These are phyloP conservation scores for Fusarium ambrosium DNA, from an alignment of 2,329 filamentous ascomycete genomes.

Conservation along the genomic window DNA sequence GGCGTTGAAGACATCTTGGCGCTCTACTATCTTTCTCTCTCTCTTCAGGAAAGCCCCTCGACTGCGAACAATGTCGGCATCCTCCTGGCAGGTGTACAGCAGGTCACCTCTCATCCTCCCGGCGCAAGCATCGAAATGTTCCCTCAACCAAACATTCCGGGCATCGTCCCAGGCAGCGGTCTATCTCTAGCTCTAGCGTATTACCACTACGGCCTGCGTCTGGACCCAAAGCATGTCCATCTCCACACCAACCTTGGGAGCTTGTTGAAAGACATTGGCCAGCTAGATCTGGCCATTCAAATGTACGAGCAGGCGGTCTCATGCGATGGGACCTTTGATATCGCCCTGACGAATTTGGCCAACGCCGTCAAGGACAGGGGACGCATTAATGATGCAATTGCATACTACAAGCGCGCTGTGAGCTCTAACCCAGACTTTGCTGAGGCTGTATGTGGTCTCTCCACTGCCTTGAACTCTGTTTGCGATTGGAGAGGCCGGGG, in stretches of 20 bases:
- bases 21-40: constrained; percentile 94
- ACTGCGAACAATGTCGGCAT: constrained; percentile 99
- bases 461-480: constrained; percentile 95
- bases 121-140: constrained; percentile 21
- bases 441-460: constrained; percentile 95
- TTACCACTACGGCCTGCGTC: constrained; percentile 91
- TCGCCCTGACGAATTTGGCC: constrained; percentile 94
- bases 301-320: constrained; percentile 97
- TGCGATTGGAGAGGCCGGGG: constrained; percentile 94
- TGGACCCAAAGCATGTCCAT: constrained; percentile 93
- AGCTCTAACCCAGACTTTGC: constrained; percentile 94
- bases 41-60: constrained; percentile 94
- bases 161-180: constrained; percentile 87
- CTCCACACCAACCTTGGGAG: constrained; percentile 97
- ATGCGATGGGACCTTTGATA: constrained; percentile 96
- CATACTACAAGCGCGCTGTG: constrained; percentile 92
- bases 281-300: constrained; percentile 88
- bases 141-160: constrained; percentile 71
- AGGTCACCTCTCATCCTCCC: constrained; percentile 58
- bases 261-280: constrained; percentile 94
- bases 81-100: constrained; percentile 93
- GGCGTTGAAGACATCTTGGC: constrained; percentile 93
- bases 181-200: constrained; percentile 90
- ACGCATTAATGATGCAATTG: constrained; percentile 89
- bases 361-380: constrained; percentile 99